Conservation (phyloP, 352 stramenopile species). For the Phytophthora pluvialis region DNA sequence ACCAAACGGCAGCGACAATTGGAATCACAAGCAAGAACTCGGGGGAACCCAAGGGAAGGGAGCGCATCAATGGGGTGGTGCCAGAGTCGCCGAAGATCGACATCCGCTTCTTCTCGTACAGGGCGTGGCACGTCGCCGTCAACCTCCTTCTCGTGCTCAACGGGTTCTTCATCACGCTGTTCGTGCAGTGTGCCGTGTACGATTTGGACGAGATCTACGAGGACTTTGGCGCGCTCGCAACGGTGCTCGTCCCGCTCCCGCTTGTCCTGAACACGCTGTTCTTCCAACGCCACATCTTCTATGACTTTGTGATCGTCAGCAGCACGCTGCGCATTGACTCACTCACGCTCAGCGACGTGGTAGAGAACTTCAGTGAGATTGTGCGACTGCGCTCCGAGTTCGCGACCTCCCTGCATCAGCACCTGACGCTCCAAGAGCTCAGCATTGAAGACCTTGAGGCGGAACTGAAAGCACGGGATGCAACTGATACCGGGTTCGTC, state of each 20-base stretch:
- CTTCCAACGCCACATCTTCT: conserved; percentile 63
- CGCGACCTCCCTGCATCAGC: conserved; percentile 31
- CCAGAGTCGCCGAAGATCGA: conserved; percentile 22
- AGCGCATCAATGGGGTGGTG: conserved; percentile 17
- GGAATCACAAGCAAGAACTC: background rate
- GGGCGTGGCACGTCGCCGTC: conserved; percentile 68
- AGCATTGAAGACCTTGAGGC: conserved; percentile 39
- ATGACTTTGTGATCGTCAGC: conserved; percentile 61
- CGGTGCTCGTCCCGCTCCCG: conserved; percentile 44
- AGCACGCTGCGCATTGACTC: conserved; percentile 60
- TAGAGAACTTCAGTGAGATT: conserved; percentile 64
- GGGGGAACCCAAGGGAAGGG: background rate
- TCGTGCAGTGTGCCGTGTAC: conserved; percentile 65
- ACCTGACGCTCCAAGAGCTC: conserved; percentile 21
- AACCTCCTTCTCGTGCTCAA: conserved; percentile 70
- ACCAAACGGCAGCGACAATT: background rate
- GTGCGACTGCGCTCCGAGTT: conserved; percentile 58
- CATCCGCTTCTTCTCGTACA: conserved; percentile 64
- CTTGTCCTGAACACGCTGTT: conserved; percentile 53
- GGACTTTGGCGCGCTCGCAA: conserved; percentile 37
- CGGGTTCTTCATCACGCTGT: conserved; percentile 61
- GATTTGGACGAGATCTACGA: conserved; percentile 38
- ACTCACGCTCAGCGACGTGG: conserved; percentile 55
- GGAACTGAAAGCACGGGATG: conserved; percentile 40
- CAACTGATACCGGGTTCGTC: conserved; percentile 33